A percentile compares a stretch with the other conserved stretches of the same genome.
Conservation (phyloP, 139 green algal species). For the Nannochloris sp. region DNA sequence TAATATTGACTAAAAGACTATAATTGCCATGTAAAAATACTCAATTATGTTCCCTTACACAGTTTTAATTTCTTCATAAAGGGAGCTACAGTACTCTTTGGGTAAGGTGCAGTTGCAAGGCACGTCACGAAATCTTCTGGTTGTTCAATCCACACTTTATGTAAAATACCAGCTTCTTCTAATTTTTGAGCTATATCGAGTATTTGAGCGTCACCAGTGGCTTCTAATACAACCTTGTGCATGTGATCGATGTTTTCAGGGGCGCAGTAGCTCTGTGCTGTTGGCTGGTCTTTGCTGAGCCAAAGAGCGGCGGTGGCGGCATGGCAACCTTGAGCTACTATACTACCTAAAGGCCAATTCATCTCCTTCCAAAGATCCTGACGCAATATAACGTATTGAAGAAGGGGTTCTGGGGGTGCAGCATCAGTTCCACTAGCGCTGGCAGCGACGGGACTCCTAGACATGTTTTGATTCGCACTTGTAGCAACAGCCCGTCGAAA, state of each 20-base stretch:
- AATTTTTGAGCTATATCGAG: constrained; percentile 63
- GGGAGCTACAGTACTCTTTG: constrained; percentile 49
- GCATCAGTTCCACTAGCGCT: no score
- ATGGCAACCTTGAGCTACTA: constrained; percentile 91
- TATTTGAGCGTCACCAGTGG: constrained; percentile 79
- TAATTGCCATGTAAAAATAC: no score
- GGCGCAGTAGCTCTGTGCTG: constrained; percentile 58
- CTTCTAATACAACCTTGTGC: constrained; percentile 94
- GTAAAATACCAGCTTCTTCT: constrained; percentile 51
- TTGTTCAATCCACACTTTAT: constrained; percentile 96
- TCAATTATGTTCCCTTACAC: constrained; percentile 55
- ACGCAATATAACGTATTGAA: constrained; percentile 91
- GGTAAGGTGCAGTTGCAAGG: constrained; percentile 78
- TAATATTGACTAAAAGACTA: no score
- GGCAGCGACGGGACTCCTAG: no score
- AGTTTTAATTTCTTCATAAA: constrained; percentile 88
- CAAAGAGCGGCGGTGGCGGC: constrained; percentile 80
- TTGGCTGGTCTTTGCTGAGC: constrained; percentile 36
- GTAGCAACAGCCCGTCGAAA: no score
- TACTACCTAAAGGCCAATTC: constrained; percentile 84
- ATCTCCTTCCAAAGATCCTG: constrained; percentile 74
- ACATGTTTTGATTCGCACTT: no score
- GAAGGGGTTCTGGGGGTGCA: constrained; percentile 28
- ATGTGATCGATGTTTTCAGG: constrained; percentile 78
- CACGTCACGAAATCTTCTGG: constrained; percentile 86